Evolutionary conservation across 2,329 filamentous ascomycete species (phyloP).

Genomic region (Fusarium zealandicum): DNA sequence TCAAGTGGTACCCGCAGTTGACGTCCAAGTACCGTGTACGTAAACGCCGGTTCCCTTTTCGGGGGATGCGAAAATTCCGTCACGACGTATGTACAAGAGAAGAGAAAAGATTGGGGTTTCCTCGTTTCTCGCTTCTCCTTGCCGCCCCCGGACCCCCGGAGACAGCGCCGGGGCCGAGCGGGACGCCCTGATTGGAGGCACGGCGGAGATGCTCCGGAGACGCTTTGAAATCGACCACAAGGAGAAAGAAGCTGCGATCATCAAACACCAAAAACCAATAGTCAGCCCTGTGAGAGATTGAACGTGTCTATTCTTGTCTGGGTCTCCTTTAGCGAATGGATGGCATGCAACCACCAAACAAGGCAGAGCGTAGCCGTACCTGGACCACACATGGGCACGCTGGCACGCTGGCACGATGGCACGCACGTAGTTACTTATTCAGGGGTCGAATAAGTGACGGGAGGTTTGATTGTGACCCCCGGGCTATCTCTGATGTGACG

Average conservation of each 20-base stretch:
- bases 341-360: slow-evolving; percentile 4
- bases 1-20: slow-evolving; percentile 17
- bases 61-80: slow-evolving; percentile 19
- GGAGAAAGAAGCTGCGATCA: slow-evolving; percentile 3
- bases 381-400: neutral
- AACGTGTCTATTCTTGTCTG: neutral
- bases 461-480: slow-evolving; percentile 8
- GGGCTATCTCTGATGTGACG: slow-evolving; percentile 27
- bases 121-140: slow-evolving; percentile 1
- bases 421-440: neutral
- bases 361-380: neutral
- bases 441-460: slow-evolving; percentile 1
- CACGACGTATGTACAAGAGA: too few relatives aligned
- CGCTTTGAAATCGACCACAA: slow-evolving; percentile 11
- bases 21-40: slow-evolving; percentile 23
- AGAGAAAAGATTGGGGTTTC: too few relatives aligned
- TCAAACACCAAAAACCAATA: neutral
- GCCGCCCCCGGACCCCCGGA: slow-evolving; percentile 25
- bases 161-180: slow-evolving; percentile 21
- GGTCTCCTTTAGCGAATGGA: neutral
- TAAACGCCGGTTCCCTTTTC: slow-evolving; percentile 1
- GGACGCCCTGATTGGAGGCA: slow-evolving; percentile 24
- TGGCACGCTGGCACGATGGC: too few relatives aligned
- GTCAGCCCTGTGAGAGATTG: slow-evolving; percentile 4
- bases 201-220: slow-evolving; percentile 34